Evolutionary conservation across 345 rosid genomes (phyloP).

Genomic region (Carallia brachiata): DNA sequence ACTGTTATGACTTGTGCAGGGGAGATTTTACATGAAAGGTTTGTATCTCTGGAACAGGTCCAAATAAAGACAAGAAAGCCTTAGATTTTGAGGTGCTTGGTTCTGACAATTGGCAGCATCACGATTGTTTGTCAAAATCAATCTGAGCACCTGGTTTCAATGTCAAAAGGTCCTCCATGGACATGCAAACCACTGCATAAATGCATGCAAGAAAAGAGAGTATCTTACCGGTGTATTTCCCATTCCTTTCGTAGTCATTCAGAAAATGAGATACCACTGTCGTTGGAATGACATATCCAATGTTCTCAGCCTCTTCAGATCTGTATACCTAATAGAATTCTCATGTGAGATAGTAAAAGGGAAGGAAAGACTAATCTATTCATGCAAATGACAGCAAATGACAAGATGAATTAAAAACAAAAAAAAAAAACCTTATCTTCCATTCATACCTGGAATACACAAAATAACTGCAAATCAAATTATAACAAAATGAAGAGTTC

Average conservation of each 20-base stretch:
- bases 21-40: background rate
- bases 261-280: slow-evolving; percentile 90
- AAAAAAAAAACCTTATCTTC: background rate
- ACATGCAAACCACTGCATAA: background rate
- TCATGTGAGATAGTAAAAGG: slow-evolving; percentile 31
- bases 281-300: slow-evolving; percentile 97
- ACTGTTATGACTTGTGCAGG: background rate
- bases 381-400: background rate
- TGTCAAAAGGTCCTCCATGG: background rate
- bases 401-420: background rate
- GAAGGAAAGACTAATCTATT: background rate
- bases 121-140: slow-evolving; percentile 5
- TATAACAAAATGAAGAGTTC: background rate
- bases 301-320: slow-evolving; percentile 97
- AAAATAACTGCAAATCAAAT: background rate
- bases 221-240: slow-evolving; percentile 79
- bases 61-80: slow-evolving; percentile 2
- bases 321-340: slow-evolving; percentile 88
- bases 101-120: background rate
- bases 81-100: background rate
- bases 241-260: slow-evolving; percentile 76
- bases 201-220: slow-evolving; percentile 9
- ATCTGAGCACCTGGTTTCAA: background rate
- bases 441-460: background rate
- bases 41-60: background rate